These are phyloP conservation scores for Magnusiomyces suaveolens DNA, from an alignment of 1,139 yeast genomes.

Conservation along the genomic window DNA sequence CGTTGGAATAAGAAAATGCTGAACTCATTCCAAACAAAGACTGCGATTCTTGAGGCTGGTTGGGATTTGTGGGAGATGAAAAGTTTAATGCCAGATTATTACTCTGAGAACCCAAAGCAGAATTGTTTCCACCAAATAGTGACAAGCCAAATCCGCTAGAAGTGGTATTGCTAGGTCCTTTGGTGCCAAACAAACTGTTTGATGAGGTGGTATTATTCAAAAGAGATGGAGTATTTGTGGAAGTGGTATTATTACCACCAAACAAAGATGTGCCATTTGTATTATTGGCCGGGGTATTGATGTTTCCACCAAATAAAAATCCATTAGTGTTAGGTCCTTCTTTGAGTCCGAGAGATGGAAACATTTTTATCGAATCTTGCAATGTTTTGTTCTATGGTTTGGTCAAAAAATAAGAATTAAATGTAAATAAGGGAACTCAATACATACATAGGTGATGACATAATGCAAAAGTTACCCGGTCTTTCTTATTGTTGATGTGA, in stretches of 20 bases:
- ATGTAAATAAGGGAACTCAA: too few species aligned
- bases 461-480: too few species aligned
- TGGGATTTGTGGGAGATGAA: conserved; percentile 15
- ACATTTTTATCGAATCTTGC: too few species aligned
- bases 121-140: conserved; percentile 2
- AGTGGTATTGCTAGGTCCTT: neutral
- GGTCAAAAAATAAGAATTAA: too few species aligned
- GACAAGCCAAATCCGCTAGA: neutral
- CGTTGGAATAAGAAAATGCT: conserved; percentile 2
- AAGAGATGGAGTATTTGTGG: neutral
- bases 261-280: conserved; percentile 2
- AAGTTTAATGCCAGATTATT: conserved; percentile 15
- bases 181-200: conserved; percentile 4
- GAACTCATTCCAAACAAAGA: conserved; percentile 5
- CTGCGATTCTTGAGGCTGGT: conserved; percentile 2
- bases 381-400: too few species aligned
- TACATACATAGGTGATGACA: too few species aligned
- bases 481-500: neutral
- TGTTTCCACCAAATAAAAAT: neutral
- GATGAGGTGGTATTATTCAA: neutral
- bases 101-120: conserved; percentile 1
- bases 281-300: neutral
- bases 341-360: too few species aligned
- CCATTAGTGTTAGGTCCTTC: neutral
- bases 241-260: conserved; percentile 5